Conservation (phyloP, 192 early-diverging fungal genomes). For the Fimicolochytrium jonesii region DNA sequence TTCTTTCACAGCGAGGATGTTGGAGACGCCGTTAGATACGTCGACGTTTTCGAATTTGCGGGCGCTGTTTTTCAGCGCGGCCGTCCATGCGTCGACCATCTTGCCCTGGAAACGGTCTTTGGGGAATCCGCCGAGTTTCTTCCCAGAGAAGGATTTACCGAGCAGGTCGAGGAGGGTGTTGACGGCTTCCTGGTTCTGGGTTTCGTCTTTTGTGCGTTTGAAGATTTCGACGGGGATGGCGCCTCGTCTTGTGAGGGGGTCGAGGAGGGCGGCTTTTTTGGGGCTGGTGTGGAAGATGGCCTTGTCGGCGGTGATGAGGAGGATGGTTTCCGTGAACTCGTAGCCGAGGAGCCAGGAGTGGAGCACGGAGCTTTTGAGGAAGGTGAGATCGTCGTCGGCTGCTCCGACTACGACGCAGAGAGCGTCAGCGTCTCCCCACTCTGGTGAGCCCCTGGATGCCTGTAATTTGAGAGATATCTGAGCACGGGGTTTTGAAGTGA, state of each 20-base stretch:
- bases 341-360: constrained; percentile 92
- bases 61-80: constrained; percentile 47
- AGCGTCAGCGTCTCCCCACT: constrained; percentile 45
- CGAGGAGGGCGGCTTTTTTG: constrained; percentile 58
- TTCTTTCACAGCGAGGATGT: constrained; percentile 81
- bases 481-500: background rate
- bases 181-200: constrained; percentile 65
- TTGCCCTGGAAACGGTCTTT: constrained; percentile 77
- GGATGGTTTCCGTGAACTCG: constrained; percentile 84
- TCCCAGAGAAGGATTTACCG: constrained; percentile 19
- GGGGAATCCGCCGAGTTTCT: constrained; percentile 69
- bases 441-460: background rate
- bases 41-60: constrained; percentile 62
- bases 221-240: constrained; percentile 71
- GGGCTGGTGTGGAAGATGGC: constrained; percentile 72
- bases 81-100: constrained; percentile 75
- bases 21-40: constrained; percentile 64
- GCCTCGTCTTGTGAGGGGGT: constrained; percentile 37
- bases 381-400: constrained; percentile 63
- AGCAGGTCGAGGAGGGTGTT: constrained; percentile 53
- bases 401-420: constrained; percentile 64
- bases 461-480: background rate
- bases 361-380: constrained; percentile 62
- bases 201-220: constrained; percentile 70
- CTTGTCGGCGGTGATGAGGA: constrained; percentile 70